phyloP scores from a whole-genome alignment of 2,329 filamentous ascomycete genomes.

The Albophoma yamanashiensis region DNA sequence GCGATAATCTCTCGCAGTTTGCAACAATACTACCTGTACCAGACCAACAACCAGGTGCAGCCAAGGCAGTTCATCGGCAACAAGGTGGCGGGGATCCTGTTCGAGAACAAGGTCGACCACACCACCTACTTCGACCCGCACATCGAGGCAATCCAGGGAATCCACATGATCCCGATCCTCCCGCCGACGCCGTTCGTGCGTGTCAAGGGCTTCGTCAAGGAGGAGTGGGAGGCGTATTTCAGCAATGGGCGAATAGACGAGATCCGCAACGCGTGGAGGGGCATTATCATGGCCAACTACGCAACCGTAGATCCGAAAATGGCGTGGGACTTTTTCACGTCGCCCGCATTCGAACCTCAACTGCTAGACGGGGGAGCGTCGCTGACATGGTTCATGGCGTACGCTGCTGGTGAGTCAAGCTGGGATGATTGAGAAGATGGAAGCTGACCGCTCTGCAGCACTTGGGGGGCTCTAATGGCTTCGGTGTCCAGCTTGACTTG shows the following conservation, averaged over 20 bases:
- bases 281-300: constrained; percentile 73
- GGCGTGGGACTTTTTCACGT: constrained; percentile 67
- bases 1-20: constrained; percentile 65
- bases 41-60: constrained; percentile 54
- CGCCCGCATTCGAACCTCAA: constrained; percentile 49
- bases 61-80: constrained; percentile 72
- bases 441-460: constrained; percentile 1
- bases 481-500: background rate
- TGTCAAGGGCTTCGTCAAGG: constrained; percentile 55
- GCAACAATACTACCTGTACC: constrained; percentile 74
- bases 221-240: constrained; percentile 82
- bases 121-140: constrained; percentile 77
- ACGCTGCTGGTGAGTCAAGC: constrained; percentile 54
- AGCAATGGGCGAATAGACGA: constrained; percentile 51
- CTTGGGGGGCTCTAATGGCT: constrained; percentile 1
- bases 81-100: constrained; percentile 61
- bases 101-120: constrained; percentile 94
- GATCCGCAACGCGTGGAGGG: constrained; percentile 71
- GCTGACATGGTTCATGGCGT: constrained; percentile 76
- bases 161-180: constrained; percentile 73
- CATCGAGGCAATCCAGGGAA: constrained; percentile 63
- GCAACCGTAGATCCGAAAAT: constrained; percentile 62
- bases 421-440: background rate
- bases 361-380: constrained; percentile 78
- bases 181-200: constrained; percentile 60